Evolutionary conservation across 495 filamentous ascomycete genomes (phyloP).

Genomic region (Hypoxylon perforatum): DNA sequence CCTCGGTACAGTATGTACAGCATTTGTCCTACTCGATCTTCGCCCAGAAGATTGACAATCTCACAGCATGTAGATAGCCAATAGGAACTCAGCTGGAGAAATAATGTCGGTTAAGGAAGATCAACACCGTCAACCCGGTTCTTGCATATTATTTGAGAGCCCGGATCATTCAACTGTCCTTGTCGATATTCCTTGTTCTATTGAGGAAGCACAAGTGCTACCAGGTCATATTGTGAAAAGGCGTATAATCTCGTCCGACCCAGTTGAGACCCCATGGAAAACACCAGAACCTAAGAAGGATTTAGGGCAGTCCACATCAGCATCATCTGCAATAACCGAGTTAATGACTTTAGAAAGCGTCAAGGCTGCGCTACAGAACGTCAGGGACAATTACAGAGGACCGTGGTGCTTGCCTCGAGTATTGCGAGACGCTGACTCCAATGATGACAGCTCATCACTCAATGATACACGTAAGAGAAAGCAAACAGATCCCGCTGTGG

Average conservation of each 20-base stretch:
- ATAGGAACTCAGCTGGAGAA: not conserved
- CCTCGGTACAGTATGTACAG: not conserved
- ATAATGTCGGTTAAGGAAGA: conserved; percentile 9
- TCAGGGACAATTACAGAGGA: conserved; percentile 47
- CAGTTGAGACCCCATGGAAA: conserved; percentile 52
- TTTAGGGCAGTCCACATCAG: conserved; percentile 14
- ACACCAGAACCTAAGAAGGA: conserved; percentile 57
- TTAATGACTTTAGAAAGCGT: conserved; percentile 58
- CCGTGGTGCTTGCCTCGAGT: conserved; percentile 59
- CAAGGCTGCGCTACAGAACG: conserved; percentile 53
- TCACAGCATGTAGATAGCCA: conserved; percentile 13
- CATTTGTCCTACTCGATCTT: not conserved
- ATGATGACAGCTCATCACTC: conserved; percentile 6
- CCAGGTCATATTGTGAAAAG: conserved; percentile 40
- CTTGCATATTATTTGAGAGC: conserved; percentile 56
- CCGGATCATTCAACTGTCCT: conserved; percentile 48
- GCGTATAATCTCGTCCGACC: conserved; percentile 50
- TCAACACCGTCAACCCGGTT: conserved; percentile 16
- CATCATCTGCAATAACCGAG: conserved; percentile 55
- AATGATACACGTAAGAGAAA: conserved; percentile 36
- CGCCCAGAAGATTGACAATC: not conserved
- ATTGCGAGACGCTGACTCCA: not conserved
- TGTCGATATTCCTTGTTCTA: conserved; percentile 58
- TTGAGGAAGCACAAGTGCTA: conserved; percentile 59
- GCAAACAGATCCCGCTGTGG: conserved; percentile 10